Conservation (phyloP, 306 rosid genomes). For the Pyrus pyrifolia region DNA sequence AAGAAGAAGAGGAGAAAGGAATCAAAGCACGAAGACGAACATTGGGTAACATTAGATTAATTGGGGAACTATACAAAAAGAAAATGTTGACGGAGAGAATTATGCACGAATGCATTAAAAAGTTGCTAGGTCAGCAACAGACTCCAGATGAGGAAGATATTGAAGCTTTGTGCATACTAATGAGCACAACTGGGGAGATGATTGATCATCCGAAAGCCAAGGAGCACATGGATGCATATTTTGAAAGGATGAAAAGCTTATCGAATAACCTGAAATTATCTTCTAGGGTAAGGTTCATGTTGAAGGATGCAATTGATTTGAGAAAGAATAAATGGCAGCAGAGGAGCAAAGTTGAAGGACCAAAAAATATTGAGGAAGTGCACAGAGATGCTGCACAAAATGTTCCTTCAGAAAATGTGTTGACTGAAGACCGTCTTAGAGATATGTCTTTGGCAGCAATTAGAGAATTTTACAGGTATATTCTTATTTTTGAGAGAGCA, state of each 20-base stretch:
- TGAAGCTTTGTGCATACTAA: slow-evolving; percentile 89
- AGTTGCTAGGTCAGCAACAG: slow-evolving; percentile 68
- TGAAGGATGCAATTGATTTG: slow-evolving; percentile 79
- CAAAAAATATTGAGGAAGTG: slow-evolving; percentile 91
- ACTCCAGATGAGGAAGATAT: slow-evolving; percentile 91
- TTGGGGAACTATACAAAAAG: too few species aligned
- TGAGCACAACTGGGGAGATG: slow-evolving; percentile 96
- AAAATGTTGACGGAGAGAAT: too few species aligned
- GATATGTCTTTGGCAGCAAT: slow-evolving; percentile 69
- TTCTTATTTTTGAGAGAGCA: background rate
- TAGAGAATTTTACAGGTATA: slow-evolving; percentile 83
- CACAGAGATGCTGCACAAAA: slow-evolving; percentile 92
- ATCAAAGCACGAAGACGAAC: too few species aligned
- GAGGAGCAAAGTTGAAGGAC: slow-evolving; percentile 93
- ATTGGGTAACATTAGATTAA: too few species aligned
- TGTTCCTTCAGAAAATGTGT: slow-evolving; percentile 30
- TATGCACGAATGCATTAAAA: slow-evolving; percentile 70
- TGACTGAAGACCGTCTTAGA: slow-evolving; percentile 49
- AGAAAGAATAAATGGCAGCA: slow-evolving; percentile 91
- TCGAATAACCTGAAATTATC: slow-evolving; percentile 78
- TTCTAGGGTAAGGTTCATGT: slow-evolving; percentile 90
- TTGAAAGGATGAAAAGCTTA: slow-evolving; percentile 51
- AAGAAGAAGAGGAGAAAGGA: background rate
- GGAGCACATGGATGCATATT: slow-evolving; percentile 78
- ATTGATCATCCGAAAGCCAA: slow-evolving; percentile 91